Conservation (phyloP, 192 early-diverging fungal species). For the Coemansia sp. region DNA sequence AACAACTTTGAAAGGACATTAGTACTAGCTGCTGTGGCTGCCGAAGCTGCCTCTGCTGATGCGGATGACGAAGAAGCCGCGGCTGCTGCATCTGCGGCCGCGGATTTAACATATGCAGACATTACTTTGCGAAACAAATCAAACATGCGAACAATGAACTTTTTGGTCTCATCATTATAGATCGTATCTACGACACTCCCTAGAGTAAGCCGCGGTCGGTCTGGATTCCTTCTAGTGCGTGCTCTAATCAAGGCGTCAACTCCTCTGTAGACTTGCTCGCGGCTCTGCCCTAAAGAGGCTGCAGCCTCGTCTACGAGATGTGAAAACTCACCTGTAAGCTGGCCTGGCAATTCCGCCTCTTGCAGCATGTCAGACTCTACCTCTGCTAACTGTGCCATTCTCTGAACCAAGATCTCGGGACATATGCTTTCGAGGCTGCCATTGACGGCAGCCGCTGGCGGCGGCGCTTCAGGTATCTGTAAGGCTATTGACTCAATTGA, state of each 20-base stretch:
- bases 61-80: background rate
- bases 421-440: constrained; percentile 9
- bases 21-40: background rate
- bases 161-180: constrained; percentile 24
- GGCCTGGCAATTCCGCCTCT: background rate
- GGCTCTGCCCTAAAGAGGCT: constrained; percentile 13
- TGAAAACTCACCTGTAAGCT: constrained; percentile 18
- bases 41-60: background rate
- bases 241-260: constrained; percentile 33
- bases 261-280: constrained; percentile 6
- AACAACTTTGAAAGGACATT: background rate
- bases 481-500: constrained; percentile 1
- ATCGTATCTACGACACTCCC: constrained; percentile 13
- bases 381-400: constrained; percentile 15
- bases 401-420: constrained; percentile 24
- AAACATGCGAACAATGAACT: constrained; percentile 36
- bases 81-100: constrained; percentile 14
- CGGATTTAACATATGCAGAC: constrained; percentile 32
- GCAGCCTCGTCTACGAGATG: constrained; percentile 29
- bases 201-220: constrained; percentile 21
- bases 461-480: background rate
- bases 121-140: constrained; percentile 32
- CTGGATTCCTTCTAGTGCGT: constrained; percentile 5
- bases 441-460: background rate
- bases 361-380: background rate